phyloP scores from a whole-genome alignment of 208 protist species.

The Strigomonas culicis region DNA sequence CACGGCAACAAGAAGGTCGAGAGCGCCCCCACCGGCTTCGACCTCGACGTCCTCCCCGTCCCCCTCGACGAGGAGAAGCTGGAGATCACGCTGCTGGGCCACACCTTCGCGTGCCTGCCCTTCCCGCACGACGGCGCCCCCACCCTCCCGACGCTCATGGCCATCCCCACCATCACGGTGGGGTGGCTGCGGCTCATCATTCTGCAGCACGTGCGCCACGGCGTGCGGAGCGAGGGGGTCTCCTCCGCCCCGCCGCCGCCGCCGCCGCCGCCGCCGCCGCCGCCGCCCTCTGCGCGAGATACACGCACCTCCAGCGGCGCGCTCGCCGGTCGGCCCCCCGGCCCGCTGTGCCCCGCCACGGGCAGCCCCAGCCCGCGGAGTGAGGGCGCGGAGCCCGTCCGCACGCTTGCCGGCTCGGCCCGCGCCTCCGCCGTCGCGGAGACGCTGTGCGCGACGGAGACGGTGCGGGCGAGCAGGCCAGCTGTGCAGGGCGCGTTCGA shows the following conservation, averaged over 20 bases:
- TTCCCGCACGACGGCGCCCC: neutral
- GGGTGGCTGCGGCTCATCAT: constrained; percentile 15
- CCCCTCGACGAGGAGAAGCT: neutral
- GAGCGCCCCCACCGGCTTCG: neutral
- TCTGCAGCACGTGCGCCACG: too few relatives aligned
- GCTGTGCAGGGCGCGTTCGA: constrained; percentile 18
- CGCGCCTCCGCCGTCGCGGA: too few relatives aligned
- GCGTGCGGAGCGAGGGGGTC: too few relatives aligned
- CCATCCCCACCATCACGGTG: constrained; percentile 9
- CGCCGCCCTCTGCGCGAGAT: neutral
- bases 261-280: neutral
- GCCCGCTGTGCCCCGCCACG: too few relatives aligned
- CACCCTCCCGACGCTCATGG: neutral
- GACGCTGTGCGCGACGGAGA: too few relatives aligned
- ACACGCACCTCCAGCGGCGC: neutral
- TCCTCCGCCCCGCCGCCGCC: constrained; percentile 7
- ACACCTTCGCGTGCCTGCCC: neutral
- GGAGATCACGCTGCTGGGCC: neutral
- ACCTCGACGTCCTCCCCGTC: neutral
- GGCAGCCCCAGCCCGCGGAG: too few relatives aligned
- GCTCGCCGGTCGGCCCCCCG: too few relatives aligned
- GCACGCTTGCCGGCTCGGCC: too few relatives aligned
- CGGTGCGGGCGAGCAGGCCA: too few relatives aligned
- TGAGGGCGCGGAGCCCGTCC: too few relatives aligned
- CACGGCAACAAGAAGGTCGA: neutral